These are phyloP conservation scores for Boletus putidus DNA, from an alignment of 1,284 basidiomycete species.

Conservation along the genomic window DNA sequence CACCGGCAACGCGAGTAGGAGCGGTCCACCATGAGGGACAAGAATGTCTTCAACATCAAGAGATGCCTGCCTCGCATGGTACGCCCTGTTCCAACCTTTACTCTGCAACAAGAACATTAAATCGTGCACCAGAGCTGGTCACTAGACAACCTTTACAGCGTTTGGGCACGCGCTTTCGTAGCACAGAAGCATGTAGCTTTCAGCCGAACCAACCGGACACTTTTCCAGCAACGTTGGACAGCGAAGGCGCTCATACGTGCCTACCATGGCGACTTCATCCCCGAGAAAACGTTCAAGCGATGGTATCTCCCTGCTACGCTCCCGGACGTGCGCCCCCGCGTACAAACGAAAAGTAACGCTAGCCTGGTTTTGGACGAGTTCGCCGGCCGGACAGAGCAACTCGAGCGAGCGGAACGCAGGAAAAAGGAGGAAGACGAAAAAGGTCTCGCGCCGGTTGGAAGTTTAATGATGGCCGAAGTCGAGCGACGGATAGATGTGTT, in stretches of 20 bases:
- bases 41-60: constrained; percentile 45
- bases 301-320: constrained; percentile 91
- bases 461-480: constrained; percentile 91
- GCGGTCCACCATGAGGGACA: constrained; percentile 43
- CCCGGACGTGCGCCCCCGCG: constrained; percentile 77
- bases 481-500: constrained; percentile 93
- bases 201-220: constrained; percentile 58
- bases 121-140: constrained; percentile 70
- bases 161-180: constrained; percentile 65
- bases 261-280: constrained; percentile 96
- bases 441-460: constrained; percentile 77
- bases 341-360: constrained; percentile 45
- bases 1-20: neutral
- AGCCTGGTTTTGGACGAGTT: constrained; percentile 52
- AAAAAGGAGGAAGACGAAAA: constrained; percentile 58
- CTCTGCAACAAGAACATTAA: constrained; percentile 10
- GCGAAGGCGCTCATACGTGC: constrained; percentile 89
- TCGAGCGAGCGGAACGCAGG: constrained; percentile 48
- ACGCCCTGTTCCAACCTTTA: constrained; percentile 12
- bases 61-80: constrained; percentile 53
- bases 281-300: constrained; percentile 90
- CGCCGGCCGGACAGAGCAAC: constrained; percentile 51
- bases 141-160: constrained; percentile 74
- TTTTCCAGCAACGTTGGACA: constrained; percentile 93
- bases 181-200: constrained; percentile 54